Conservation (phyloP, 1,284 basidiomycete genomes). For the Peniophora sp. region DNA sequence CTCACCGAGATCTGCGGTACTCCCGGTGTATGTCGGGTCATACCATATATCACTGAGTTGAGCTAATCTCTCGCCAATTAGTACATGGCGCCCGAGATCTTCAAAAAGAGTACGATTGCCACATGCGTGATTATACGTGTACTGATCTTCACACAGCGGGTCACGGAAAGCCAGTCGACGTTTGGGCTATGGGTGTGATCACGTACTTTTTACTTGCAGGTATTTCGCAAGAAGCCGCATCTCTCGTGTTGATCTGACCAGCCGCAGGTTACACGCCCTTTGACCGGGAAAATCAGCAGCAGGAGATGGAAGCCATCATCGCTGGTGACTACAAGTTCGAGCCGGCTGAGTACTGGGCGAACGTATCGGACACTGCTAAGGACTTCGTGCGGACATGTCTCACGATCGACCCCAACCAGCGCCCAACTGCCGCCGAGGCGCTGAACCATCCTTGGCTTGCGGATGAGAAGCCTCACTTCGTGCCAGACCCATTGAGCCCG, state of each 20-base stretch:
- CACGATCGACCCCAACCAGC: conserved; percentile 70
- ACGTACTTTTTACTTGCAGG: conserved; percentile 91
- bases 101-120: conserved; percentile 71
- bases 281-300: conserved; percentile 82
- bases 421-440: conserved; percentile 71
- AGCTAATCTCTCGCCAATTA: conserved; percentile 15
- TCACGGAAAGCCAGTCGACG: conserved; percentile 92
- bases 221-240: conserved; percentile 5
- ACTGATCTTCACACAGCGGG: conserved; percentile 47
- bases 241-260: neutral
- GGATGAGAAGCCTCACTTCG: conserved; percentile 59
- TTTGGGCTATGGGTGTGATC: conserved; percentile 97
- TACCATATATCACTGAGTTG: conserved; percentile 3
- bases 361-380: conserved; percentile 74
- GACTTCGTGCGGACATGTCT: conserved; percentile 79
- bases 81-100: conserved; percentile 99
- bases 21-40: conserved; percentile 50
- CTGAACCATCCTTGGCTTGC: conserved; percentile 80
- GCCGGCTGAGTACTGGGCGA: conserved; percentile 84
- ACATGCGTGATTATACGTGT: neutral
- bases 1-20: conserved; percentile 96
- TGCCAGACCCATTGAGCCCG: conserved; percentile 48
- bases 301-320: conserved; percentile 91
- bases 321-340: conserved; percentile 89
- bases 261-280: conserved; percentile 78